Conservation (phyloP, 129 eudicot species). For the Heracleum sosnowskyi region DNA sequence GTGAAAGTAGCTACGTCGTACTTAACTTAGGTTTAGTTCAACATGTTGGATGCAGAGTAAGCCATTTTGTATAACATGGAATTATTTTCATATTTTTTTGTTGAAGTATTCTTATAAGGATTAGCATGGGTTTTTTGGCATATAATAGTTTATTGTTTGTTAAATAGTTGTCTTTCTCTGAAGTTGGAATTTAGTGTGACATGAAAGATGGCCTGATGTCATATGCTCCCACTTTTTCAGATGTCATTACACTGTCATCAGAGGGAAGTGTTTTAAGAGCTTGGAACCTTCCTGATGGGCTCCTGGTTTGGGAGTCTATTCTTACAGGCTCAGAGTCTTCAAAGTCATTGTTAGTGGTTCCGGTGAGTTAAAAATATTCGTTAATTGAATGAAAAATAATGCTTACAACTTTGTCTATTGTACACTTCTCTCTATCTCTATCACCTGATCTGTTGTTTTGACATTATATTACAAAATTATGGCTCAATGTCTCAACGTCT, state of each 20-base stretch:
- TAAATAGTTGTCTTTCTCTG: not conserved
- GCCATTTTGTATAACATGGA: not conserved
- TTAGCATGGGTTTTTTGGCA: not conserved
- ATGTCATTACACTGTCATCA: constrained; percentile 81
- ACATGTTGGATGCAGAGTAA: not conserved
- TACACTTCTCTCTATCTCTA: not conserved
- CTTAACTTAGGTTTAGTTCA: not conserved
- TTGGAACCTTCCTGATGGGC: constrained; percentile 99
- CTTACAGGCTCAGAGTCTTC: constrained; percentile 58
- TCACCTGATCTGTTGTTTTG: not conserved
- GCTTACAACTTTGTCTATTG: not conserved
- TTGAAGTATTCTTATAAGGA: not conserved
- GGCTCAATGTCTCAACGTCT: not conserved
- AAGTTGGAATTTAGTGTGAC: not conserved
- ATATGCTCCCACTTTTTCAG: constrained; percentile 30
- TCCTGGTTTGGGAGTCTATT: constrained; percentile 94
- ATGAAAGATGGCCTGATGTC: constrained; percentile 12
- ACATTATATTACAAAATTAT: not conserved
- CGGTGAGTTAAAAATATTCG: constrained; percentile 37
- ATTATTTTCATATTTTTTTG: not conserved
- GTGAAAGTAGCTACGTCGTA: not conserved
- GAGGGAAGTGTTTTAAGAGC: constrained; percentile 87
- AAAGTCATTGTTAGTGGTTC: constrained; percentile 52
- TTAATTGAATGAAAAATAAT: not conserved
- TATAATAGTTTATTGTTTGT: not conserved